These are phyloP conservation scores for Chernovozyma aurita DNA, from an alignment of 1,139 yeast genomes.

Conservation along the genomic window DNA sequence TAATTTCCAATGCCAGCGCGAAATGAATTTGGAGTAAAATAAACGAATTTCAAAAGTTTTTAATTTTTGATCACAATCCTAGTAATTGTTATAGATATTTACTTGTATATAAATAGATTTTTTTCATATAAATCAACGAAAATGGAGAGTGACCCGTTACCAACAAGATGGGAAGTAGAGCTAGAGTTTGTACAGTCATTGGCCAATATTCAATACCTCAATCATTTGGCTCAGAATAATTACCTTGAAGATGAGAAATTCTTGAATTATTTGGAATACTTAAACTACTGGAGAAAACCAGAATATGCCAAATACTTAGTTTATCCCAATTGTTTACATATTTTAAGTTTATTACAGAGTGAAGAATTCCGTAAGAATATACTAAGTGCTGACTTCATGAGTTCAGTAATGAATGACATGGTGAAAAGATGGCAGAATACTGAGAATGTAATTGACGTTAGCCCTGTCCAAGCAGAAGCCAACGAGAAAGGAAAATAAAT, in stretches of 20 bases:
- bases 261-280: conserved; percentile 58
- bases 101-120: too few relatives aligned
- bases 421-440: conserved; percentile 60
- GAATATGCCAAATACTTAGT: conserved; percentile 63
- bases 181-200: conserved; percentile 81
- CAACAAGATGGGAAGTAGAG: conserved; percentile 79
- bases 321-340: conserved; percentile 69
- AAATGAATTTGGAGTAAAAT: too few relatives aligned
- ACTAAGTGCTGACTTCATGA: conserved; percentile 54
- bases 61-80: too few relatives aligned
- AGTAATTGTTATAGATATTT: too few relatives aligned
- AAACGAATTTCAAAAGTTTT: too few relatives aligned
- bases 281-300: conserved; percentile 72
- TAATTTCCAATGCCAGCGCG: too few relatives aligned
- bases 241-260: conserved; percentile 59
- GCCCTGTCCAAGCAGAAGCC: background rate
- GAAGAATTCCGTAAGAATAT: conserved; percentile 54
- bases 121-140: too few relatives aligned
- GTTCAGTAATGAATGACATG: conserved; percentile 69
- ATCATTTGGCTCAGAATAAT: conserved; percentile 70
- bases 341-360: conserved; percentile 53
- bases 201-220: conserved; percentile 71
- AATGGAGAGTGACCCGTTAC: conserved; percentile 32
- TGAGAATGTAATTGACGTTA: conserved; percentile 4
- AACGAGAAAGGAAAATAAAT: background rate